Base-by-base conservation (phyloP, 192 early-diverging fungal genomes). In the Phlyctochytrium arcticum region DNA sequence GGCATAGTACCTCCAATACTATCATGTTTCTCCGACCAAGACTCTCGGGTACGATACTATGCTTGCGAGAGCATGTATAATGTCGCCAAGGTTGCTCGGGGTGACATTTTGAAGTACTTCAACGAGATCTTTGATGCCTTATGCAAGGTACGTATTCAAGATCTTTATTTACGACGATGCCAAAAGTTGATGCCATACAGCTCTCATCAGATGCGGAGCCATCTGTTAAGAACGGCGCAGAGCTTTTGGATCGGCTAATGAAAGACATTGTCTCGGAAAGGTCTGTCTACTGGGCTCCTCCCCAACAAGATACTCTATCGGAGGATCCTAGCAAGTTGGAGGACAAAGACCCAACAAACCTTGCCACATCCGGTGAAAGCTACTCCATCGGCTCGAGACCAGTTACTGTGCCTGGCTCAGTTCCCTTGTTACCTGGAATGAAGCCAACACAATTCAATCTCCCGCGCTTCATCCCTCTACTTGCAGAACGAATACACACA, bases 41-140 rank as follows among this genome's bases (percentile, higher is more conserved):
- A 99, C 70, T 86, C 87, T 29, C 81, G 91, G 12, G 94, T 98
- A 42, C 83, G 95, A 30, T 99, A 98, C 80, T 99, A 96, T 85
- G 96, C 98, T 2, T 98, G 94, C 63, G 98, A 99, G 75, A 87
- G 86, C 57, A 89, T 98, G 85, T 99, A 99, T 67, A 99, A 99
- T 71, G 94, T 99, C 50, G 88, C 89, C 23, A 99, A 99, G 54
- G 98, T 97, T 3, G 93, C 95, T 26, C 80, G 90, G 35, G 89
- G 89, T 4, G 85, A 90, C 53, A 88, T 96, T 10, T 72, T 99
- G 48, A 73, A 86, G 27, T 96, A 87, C 71, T 99, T 99, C 47
- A 98, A 98, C 64, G 92, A 94, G 35, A 87, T 99, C 4, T 98
- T 99, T 83, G 98, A 99, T 74, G 92, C 90, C 34, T 76, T 99